These are phyloP conservation scores for Pseudogymnoascus destructans DNA, from an alignment of 2,329 filamentous ascomycete species.

Conservation along the genomic window DNA sequence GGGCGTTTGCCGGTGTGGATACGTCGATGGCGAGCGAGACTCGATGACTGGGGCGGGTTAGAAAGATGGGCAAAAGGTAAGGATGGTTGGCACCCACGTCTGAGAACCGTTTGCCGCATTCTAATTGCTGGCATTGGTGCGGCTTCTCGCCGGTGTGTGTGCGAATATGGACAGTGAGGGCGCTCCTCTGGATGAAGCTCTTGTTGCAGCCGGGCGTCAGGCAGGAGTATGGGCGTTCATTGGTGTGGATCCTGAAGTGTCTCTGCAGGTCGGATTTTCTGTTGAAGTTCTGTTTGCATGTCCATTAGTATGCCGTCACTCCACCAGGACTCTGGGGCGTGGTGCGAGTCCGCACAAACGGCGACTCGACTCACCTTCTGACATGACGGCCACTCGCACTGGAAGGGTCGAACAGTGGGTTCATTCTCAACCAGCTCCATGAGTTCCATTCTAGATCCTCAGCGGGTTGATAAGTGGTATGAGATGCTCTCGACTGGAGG, in stretches of 20 bases:
- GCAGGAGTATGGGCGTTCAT: conserved; percentile 55
- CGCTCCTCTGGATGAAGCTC: conserved; percentile 59
- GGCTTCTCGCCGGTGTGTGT: conserved; percentile 63
- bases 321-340: neutral
- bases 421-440: conserved; percentile 53
- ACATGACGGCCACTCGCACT: conserved; percentile 47
- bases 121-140: conserved; percentile 51
- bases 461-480: neutral
- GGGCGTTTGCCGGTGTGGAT: conserved; percentile 61
- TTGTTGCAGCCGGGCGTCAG: conserved; percentile 48
- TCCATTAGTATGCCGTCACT: conserved; percentile 12
- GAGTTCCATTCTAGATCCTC: conserved; percentile 39
- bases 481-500: neutral
- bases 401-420: conserved; percentile 47
- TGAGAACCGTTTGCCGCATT: conserved; percentile 56
- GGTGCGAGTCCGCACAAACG: neutral
- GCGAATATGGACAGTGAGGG: conserved; percentile 56
- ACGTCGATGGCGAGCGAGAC: conserved; percentile 41
- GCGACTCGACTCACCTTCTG: conserved; percentile 42
- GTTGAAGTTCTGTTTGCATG: conserved; percentile 47
- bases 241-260: conserved; percentile 60
- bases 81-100: conserved; percentile 38
- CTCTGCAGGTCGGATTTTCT: conserved; percentile 58
- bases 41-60: conserved; percentile 24
- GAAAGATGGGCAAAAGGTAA: neutral